phyloP scores from a whole-genome alignment of 2,329 filamentous ascomycete species.

The Fusarium poae region DNA sequence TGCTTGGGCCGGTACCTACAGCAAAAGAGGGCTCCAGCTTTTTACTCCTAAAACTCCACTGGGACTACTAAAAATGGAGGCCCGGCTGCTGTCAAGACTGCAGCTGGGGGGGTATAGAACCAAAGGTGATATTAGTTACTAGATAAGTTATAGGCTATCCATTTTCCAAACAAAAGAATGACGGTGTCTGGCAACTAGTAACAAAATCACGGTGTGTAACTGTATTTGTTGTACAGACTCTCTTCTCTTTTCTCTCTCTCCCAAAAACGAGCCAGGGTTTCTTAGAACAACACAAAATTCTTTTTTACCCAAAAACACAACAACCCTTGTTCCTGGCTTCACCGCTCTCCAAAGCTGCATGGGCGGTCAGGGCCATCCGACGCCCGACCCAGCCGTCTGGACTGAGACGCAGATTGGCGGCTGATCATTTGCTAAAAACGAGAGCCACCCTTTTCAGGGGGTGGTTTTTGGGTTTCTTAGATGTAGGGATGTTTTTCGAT shows the following conservation, averaged over 20 bases:
- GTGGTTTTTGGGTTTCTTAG: not conserved
- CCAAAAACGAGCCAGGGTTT: not conserved
- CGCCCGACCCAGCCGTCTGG: slow-evolving; percentile 43
- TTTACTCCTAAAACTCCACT: slow-evolving; percentile 10
- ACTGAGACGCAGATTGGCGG: slow-evolving; percentile 42
- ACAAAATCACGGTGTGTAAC: not conserved
- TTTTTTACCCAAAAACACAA: slow-evolving; percentile 1
- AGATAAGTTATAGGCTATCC: too few relatives aligned
- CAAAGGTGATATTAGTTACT: not conserved
- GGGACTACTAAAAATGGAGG: slow-evolving; percentile 12
- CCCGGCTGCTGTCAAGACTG: slow-evolving; percentile 35
- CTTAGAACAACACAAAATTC: slow-evolving; percentile 5
- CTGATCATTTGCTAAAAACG: slow-evolving; percentile 43
- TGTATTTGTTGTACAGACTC: not conserved
- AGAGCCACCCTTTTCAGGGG: slow-evolving; percentile 20
- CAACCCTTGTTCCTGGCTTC: slow-evolving; percentile 40
- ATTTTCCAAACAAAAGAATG: not conserved
- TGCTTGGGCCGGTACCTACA: slow-evolving; percentile 49
- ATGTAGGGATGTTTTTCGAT: slow-evolving; percentile 22
- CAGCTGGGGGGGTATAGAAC: slow-evolving; percentile 19
- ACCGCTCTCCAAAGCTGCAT: slow-evolving; percentile 26
- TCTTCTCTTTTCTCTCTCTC: too few relatives aligned
- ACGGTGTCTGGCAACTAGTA: not conserved
- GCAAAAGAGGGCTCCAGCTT: slow-evolving; percentile 18
- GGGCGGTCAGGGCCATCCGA: slow-evolving; percentile 38